Conservation (phyloP, 495 filamentous ascomycete species). For the Neurospora sp. region DNA sequence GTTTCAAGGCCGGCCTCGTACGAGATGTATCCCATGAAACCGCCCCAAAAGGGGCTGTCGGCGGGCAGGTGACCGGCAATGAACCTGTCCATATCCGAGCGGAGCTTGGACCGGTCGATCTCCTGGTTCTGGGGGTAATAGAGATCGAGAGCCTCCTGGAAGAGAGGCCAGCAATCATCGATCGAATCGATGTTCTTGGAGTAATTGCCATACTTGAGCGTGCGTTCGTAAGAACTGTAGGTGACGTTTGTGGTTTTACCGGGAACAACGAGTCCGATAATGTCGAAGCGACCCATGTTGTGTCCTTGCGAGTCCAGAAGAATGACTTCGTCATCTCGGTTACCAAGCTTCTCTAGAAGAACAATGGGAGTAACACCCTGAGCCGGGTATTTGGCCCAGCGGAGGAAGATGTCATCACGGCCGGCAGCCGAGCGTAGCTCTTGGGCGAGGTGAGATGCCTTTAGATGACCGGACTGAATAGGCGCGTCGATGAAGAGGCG, state of each 20-base stretch:
- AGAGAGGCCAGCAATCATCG: background rate
- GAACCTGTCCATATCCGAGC: background rate
- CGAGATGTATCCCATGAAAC: background rate
- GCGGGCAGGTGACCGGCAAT: background rate
- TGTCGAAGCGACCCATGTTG: background rate
- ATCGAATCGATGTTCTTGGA: background rate
- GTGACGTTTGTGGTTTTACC: background rate
- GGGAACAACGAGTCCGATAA: background rate
- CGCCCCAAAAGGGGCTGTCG: background rate
- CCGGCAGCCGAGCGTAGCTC: background rate
- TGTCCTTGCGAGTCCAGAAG: background rate
- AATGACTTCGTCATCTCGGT: background rate
- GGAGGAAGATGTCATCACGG: background rate
- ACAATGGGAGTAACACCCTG: background rate
- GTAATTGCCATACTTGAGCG: background rate
- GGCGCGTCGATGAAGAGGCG: background rate
- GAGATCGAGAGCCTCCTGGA: background rate
- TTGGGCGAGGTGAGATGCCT: background rate
- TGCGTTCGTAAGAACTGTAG: background rate
- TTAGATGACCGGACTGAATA: background rate
- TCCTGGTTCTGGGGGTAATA: background rate
- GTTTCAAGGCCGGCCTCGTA: background rate
- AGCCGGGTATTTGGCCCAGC: background rate
- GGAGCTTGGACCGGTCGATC: background rate
- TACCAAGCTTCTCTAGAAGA: background rate